Base-by-base conservation (phyloP, 768 basidiomycete species). In the Ephemerocybe angulata region DNA sequence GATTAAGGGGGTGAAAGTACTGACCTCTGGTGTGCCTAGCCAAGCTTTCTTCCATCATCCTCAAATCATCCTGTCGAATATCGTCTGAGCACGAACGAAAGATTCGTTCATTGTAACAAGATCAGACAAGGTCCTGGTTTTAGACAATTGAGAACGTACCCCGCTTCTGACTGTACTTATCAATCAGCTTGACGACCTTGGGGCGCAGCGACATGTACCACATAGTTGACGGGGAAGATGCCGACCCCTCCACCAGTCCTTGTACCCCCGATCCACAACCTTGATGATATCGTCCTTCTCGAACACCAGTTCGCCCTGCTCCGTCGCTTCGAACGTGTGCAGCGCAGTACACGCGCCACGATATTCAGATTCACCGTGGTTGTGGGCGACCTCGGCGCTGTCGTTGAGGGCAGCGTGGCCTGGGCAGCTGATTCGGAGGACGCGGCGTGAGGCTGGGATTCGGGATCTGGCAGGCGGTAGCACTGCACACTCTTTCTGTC, bases 161-260 rank as follows among this genome's bases (percentile, higher is more conserved):
- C 71, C 93, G 79, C 74, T 98, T 97, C 75, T 96, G 93, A 62
- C 88, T 93, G 66, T 98, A 98, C 74, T 94, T 97, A 67, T 97
- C 93, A 58, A 98, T 97, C 52, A 98, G 72, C 65, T 94, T 93
- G 58, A 97, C 94, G 59, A 98, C 95, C 77, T 93, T 95, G 6
- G 94, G 94, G 42, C 95, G 80, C 37, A 97, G 71, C 3, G 86
- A 80, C 86, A 98, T 94, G 63, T 62, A 91, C 92, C 62, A 98
- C 93, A 73, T 98, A 97, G 68, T 96, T 97, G 19, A 96, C 92
- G 0, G 96, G 96, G 70, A 98, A 98, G 44, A 98, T 98, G 41
- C 93, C 93, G 93, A 1, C 96, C 96, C 22, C 92, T 73, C 93
- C 94, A 98, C 96, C 96, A 98, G 66, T 97, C 93, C 62, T 91